These are phyloP conservation scores for Sphagnum contortum DNA, from an alignment of 225 moss, liverwort and hornwort species.

Conservation along the genomic window DNA sequence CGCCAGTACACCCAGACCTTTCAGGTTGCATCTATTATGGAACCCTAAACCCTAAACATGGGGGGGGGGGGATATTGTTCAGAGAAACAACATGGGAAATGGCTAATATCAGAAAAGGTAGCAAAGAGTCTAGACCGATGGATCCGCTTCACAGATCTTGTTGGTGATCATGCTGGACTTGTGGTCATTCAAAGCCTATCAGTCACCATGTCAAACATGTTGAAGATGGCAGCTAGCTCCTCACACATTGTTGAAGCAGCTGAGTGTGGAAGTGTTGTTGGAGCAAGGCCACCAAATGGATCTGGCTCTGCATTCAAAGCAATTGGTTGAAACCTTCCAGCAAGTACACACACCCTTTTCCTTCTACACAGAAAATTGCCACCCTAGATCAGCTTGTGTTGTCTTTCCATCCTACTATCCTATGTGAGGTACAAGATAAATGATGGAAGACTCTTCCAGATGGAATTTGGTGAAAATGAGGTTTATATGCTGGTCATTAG, in stretches of 20 bases:
- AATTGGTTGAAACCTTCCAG: constrained; percentile 8
- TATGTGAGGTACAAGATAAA: no score
- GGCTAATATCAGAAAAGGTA: constrained; percentile 14
- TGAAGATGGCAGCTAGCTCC: constrained; percentile 24
- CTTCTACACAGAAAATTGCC: neutral
- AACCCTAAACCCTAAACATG: no score
- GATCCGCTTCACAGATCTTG: constrained; percentile 14
- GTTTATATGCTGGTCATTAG: no score
- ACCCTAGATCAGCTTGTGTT: no score
- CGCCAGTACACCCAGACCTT: no score
- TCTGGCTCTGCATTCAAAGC: constrained; percentile 10
- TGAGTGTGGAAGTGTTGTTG: constrained; percentile 9
- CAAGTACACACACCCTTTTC: constrained; percentile 6
- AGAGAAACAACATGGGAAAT: constrained; percentile 5
- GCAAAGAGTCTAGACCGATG: constrained; percentile 18
- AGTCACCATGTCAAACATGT: constrained; percentile 10
- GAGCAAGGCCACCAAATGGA: constrained; percentile 18
- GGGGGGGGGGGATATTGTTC: neutral
- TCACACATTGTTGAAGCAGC: constrained; percentile 16
- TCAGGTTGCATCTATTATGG: no score
- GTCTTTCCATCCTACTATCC: no score
- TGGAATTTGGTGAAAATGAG: no score
- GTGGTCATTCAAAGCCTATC: constrained; percentile 6
- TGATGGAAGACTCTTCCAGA: no score
- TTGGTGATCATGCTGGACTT: constrained; percentile 18